Conservation (phyloP, 2,329 filamentous ascomycete species). For the Celoporthe dispersa region DNA sequence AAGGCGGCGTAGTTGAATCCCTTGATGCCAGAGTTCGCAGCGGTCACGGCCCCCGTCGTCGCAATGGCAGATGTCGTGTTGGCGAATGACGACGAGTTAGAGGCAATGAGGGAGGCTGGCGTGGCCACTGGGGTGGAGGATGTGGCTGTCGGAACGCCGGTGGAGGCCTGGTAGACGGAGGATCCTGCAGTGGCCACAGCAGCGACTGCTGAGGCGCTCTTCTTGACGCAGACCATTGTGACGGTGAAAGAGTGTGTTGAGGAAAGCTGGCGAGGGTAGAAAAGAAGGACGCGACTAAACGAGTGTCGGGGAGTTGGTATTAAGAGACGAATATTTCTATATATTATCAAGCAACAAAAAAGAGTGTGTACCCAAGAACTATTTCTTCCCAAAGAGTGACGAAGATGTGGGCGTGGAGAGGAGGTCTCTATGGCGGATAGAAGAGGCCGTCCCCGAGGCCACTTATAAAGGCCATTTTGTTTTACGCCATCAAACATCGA, state of each 20-base stretch:
- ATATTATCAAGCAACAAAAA: background rate
- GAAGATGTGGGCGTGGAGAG: constrained; percentile 13
- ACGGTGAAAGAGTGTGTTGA: constrained; percentile 3
- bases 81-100: constrained; percentile 6
- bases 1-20: constrained; percentile 78
- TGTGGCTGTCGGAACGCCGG: constrained; percentile 1
- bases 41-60: background rate
- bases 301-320: constrained; percentile 4
- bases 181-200: constrained; percentile 28
- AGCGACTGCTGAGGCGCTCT: constrained; percentile 29
- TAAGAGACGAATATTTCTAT: background rate
- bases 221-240: constrained; percentile 29
- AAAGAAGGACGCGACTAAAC: background rate
- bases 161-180: constrained; percentile 19
- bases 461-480: constrained; percentile 11
- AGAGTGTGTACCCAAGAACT: background rate
- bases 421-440: background rate
- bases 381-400: constrained; percentile 18
- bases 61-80: constrained; percentile 11
- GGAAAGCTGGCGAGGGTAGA: background rate
- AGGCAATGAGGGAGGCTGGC: constrained; percentile 17
- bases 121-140: constrained; percentile 20
- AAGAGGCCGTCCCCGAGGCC: constrained; percentile 6
- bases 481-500: background rate
- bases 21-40: constrained; percentile 45